Percentiles rank a stretch among this genome's conserved stretches.
Evolutionary conservation across 768 basidiomycete species (phyloP).

Genomic region (Cubamyces lactineus): DNA sequence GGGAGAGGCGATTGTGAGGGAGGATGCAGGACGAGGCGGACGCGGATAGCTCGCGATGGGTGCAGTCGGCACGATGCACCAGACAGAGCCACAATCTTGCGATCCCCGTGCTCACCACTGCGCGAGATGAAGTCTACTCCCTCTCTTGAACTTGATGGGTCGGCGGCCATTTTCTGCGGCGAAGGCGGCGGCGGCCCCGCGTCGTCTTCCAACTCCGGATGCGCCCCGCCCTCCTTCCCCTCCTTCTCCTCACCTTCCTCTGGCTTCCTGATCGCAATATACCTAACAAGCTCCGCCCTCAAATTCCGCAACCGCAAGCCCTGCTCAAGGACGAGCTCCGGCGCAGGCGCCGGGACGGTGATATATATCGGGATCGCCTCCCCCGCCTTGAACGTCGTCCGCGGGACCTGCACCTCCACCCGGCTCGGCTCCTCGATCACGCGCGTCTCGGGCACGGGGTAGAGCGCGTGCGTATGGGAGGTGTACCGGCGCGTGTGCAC

Average conservation of each 20-base stretch:
- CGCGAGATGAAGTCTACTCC: constrained; percentile 27
- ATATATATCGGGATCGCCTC: constrained; percentile 82
- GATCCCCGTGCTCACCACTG: constrained; percentile 38
- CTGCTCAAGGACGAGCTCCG: constrained; percentile 65
- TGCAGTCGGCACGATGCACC: constrained; percentile 95
- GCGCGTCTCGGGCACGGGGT: constrained; percentile 61
- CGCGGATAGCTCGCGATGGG: constrained; percentile 66
- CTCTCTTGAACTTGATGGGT: constrained; percentile 31
- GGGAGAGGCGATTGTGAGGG: constrained; percentile 19
- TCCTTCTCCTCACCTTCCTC: constrained; percentile 4
- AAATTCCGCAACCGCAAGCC: constrained; percentile 81
- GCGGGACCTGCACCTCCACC: constrained; percentile 71
- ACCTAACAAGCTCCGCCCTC: constrained; percentile 75
- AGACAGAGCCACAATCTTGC: constrained; percentile 71
- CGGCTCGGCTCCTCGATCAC: constrained; percentile 63
- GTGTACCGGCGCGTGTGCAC: constrained; percentile 80
- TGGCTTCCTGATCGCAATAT: constrained; percentile 52
- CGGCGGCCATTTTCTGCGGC: constrained; percentile 25
- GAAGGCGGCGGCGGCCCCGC: constrained; percentile 39
- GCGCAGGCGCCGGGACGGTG: constrained; percentile 74
- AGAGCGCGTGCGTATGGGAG: constrained; percentile 60
- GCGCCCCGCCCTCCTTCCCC: neutral
- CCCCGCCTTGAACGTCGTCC: constrained; percentile 68
- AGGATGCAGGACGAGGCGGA: constrained; percentile 78
- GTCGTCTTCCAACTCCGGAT: constrained; percentile 33